Conservation (phyloP, 768 basidiomycete species). For the Boletus subparvulus region DNA sequence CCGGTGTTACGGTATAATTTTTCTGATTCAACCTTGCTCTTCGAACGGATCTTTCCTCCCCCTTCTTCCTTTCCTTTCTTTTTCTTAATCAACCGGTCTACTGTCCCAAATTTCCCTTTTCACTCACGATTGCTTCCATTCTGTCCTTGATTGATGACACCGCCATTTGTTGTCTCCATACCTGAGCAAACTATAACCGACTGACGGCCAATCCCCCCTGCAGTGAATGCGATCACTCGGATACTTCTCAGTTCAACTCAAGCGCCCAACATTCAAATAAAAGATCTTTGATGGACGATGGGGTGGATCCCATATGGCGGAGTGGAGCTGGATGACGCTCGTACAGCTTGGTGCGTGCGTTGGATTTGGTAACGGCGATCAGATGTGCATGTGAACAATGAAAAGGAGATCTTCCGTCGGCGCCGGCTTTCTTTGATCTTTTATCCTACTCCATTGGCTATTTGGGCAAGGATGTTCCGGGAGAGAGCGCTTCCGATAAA, state of each 20-base stretch:
- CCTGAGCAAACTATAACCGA: slow-evolving; percentile 2
- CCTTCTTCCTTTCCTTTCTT: background rate
- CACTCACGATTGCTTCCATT: slow-evolving; percentile 4
- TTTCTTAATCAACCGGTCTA: slow-evolving; percentile 1
- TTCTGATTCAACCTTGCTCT: background rate
- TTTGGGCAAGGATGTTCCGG: background rate
- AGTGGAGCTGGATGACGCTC: slow-evolving; percentile 8
- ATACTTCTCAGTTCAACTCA: slow-evolving; percentile 83
- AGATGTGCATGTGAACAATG: slow-evolving; percentile 10
- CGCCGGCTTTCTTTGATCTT: slow-evolving; percentile 2
- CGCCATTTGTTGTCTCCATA: background rate
- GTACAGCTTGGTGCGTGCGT: slow-evolving; percentile 23
- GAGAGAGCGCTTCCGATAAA: background rate
- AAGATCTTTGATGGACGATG: slow-evolving; percentile 54
- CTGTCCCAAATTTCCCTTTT: slow-evolving; percentile 2
- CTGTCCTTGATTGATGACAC: slow-evolving; percentile 12
- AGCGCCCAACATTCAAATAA: slow-evolving; percentile 87
- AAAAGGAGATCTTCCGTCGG: background rate
- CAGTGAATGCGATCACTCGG: slow-evolving; percentile 75
- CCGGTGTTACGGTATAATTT: background rate
- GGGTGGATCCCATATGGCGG: background rate
- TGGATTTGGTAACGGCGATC: slow-evolving; percentile 26
- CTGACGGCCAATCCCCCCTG: slow-evolving; percentile 7
- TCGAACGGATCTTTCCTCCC: background rate
- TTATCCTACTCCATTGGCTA: background rate